Evolutionary conservation across 805 yeast genomes (phyloP).

Genomic region (Teunomyces pallodes): DNA sequence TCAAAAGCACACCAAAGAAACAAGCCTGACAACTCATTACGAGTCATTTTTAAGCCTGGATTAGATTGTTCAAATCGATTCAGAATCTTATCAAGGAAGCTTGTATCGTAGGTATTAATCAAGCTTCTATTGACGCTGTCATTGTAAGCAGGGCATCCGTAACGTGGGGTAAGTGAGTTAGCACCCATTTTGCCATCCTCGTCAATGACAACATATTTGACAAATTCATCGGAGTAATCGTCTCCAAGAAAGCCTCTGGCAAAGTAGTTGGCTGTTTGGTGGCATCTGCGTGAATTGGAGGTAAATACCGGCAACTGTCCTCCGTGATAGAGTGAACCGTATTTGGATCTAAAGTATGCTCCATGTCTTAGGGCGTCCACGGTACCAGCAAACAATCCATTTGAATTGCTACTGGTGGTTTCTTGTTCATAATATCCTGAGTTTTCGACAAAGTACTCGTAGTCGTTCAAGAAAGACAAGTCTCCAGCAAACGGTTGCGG

Average conservation of each 20-base stretch:
- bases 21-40: slow-evolving; percentile 49
- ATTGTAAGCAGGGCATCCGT: slow-evolving; percentile 19
- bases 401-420: slow-evolving; percentile 44
- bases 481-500: slow-evolving; percentile 43
- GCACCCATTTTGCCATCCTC: slow-evolving; percentile 37
- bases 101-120: slow-evolving; percentile 27
- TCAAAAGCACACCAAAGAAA: slow-evolving; percentile 74
- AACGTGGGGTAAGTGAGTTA: slow-evolving; percentile 29
- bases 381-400: slow-evolving; percentile 52
- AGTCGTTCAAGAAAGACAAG: slow-evolving; percentile 51
- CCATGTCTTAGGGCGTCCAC: slow-evolving; percentile 51
- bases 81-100: slow-evolving; percentile 53
- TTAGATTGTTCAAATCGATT: slow-evolving; percentile 53
- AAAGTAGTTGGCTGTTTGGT: slow-evolving; percentile 53
- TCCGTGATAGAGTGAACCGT: slow-evolving; percentile 43
- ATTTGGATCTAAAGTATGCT: slow-evolving; percentile 44
- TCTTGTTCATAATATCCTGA: slow-evolving; percentile 46
- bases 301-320: slow-evolving; percentile 49
- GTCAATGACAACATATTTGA: slow-evolving; percentile 39
- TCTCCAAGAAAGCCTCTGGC: slow-evolving; percentile 59
- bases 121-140: not conserved
- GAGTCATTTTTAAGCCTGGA: slow-evolving; percentile 51
- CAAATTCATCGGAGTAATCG: slow-evolving; percentile 30
- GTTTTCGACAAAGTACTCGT: slow-evolving; percentile 45
- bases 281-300: slow-evolving; percentile 54